Percentiles rank a stretch among this genome's conserved stretches.
phyloP scores from a whole-genome alignment of 2,329 filamentous ascomycete genomes.

The Berkeleyomyces rouxiae region DNA sequence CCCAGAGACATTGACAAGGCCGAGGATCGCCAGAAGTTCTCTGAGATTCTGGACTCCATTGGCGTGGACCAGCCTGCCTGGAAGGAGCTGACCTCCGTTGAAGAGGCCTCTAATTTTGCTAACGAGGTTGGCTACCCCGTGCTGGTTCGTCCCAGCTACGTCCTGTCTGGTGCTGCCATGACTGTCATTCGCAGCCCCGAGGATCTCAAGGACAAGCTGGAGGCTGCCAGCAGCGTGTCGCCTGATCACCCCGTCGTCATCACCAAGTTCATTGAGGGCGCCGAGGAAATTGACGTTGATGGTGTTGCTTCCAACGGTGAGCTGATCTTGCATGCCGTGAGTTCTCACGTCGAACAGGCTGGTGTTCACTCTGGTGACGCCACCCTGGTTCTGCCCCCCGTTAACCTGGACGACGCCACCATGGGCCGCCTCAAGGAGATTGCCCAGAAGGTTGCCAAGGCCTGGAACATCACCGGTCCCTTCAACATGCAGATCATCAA shows the following conservation, averaged over 20 bases:
- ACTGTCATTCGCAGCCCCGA: constrained; percentile 79
- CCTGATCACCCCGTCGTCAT: constrained; percentile 97
- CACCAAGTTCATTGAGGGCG: constrained; percentile 94
- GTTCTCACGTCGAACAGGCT: constrained; percentile 90
- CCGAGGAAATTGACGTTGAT: constrained; percentile 91
- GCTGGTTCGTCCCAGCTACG: constrained; percentile 84
- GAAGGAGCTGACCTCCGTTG: constrained; percentile 87
- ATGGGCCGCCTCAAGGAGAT: constrained; percentile 89
- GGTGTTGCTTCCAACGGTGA: constrained; percentile 77
- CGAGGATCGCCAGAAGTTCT: constrained; percentile 97
- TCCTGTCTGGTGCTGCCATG: constrained; percentile 96
- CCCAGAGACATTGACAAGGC: constrained; percentile 94
- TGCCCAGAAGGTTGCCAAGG: constrained; percentile 86
- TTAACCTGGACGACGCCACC: constrained; percentile 55
- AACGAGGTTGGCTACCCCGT: constrained; percentile 80
- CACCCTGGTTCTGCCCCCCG: constrained; percentile 80
- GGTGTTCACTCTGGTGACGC: constrained; percentile 97
- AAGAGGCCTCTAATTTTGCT: constrained; percentile 77
- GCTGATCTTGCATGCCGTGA: constrained; percentile 78
- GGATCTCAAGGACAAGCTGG: constrained; percentile 87
- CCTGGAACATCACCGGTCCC: constrained; percentile 91
- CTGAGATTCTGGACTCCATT: constrained; percentile 89
- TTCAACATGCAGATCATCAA: constrained; percentile 99
- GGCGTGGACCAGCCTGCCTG: constrained; percentile 93
- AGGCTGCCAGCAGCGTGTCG: constrained; percentile 76